A percentile compares a stretch with the other conserved stretches of the same genome.
Conservation (phyloP, 78 protist genomes). For the Tieghemostelium lacteum region DNA sequence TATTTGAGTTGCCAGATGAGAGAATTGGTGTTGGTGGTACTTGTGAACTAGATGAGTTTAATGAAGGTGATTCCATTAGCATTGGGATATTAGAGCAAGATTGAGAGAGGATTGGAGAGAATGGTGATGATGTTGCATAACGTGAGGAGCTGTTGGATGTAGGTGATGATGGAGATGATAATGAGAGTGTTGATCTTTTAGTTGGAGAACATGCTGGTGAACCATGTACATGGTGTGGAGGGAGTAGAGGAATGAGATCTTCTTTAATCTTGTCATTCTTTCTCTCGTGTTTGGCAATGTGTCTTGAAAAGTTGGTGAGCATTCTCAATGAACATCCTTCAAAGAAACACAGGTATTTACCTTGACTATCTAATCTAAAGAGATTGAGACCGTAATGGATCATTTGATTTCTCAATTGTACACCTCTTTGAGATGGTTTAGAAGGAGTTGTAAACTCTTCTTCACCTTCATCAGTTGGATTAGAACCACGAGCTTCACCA, state of each 20-base stretch:
- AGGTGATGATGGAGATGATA: slow-evolving; percentile 33
- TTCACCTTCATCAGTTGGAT: slow-evolving; percentile 55
- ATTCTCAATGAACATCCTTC: slow-evolving; percentile 52
- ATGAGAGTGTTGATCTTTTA: slow-evolving; percentile 4
- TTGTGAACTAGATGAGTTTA: slow-evolving; percentile 2
- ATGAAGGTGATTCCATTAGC: no score
- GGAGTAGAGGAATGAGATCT: slow-evolving; percentile 14
- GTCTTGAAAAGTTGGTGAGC: slow-evolving; percentile 75
- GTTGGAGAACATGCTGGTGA: background rate
- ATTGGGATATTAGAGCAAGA: background rate
- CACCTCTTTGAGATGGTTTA: slow-evolving; percentile 75
- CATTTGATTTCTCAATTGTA: slow-evolving; percentile 77
- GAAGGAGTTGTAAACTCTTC: slow-evolving; percentile 73
- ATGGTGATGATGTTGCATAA: background rate
- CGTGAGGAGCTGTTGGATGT: background rate
- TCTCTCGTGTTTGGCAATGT: slow-evolving; percentile 76
- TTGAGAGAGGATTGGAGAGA: slow-evolving; percentile 24
- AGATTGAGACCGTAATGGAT: slow-evolving; percentile 67
- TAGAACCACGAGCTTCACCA: slow-evolving; percentile 31
- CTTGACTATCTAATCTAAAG: slow-evolving; percentile 73
- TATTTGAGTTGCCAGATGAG: background rate
- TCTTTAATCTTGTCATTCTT: slow-evolving; percentile 45
- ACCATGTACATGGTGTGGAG: background rate
- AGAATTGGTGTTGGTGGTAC: slow-evolving; percentile 24
- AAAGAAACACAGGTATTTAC: slow-evolving; percentile 79